Evolutionary conservation across 2,329 filamentous ascomycete species (phyloP).

Genomic region (Incumbomyces delicatus): DNA sequence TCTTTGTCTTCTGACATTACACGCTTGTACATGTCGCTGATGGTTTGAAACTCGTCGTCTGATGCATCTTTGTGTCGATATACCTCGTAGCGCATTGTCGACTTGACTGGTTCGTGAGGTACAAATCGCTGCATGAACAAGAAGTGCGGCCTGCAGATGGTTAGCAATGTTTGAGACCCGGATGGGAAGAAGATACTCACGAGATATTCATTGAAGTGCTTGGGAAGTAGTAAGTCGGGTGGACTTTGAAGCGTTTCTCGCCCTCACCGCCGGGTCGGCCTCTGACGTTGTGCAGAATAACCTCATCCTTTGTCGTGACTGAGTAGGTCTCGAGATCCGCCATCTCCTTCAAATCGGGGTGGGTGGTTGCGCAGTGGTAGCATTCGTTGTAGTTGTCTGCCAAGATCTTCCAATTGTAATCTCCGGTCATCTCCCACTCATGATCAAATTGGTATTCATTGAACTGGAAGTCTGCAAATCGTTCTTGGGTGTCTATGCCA

Average conservation of each 20-base stretch:
- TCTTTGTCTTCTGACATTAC: constrained; percentile 57
- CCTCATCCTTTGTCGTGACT: constrained; percentile 44
- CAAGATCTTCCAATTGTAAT: constrained; percentile 53
- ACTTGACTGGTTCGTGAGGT: constrained; percentile 41
- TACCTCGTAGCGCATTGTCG: constrained; percentile 53
- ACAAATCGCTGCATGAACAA: constrained; percentile 56
- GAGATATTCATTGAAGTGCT: constrained; percentile 16
- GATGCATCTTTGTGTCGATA: constrained; percentile 51
- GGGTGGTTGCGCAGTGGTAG: constrained; percentile 50
- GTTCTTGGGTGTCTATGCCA: constrained; percentile 37
- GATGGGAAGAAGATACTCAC: constrained; percentile 10
- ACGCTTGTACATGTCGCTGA: constrained; percentile 52
- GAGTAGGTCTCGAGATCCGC: constrained; percentile 47
- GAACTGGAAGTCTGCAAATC: constrained; percentile 40
- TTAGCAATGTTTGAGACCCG: constrained; percentile 4
- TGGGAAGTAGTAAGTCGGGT: constrained; percentile 19
- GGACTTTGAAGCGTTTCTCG: constrained; percentile 9
- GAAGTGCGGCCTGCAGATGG: constrained; percentile 43
- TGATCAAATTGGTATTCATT: constrained; percentile 50
- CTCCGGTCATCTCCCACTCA: constrained; percentile 46
- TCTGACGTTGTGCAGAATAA: constrained; percentile 44
- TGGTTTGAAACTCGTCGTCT: constrained; percentile 48
- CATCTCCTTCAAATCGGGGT: constrained; percentile 45
- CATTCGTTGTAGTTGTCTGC: constrained; percentile 55
- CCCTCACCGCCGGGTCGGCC: constrained; percentile 19